Conservation (phyloP, 148 eudicot genomes). For the Vaccinium myrtillus region DNA sequence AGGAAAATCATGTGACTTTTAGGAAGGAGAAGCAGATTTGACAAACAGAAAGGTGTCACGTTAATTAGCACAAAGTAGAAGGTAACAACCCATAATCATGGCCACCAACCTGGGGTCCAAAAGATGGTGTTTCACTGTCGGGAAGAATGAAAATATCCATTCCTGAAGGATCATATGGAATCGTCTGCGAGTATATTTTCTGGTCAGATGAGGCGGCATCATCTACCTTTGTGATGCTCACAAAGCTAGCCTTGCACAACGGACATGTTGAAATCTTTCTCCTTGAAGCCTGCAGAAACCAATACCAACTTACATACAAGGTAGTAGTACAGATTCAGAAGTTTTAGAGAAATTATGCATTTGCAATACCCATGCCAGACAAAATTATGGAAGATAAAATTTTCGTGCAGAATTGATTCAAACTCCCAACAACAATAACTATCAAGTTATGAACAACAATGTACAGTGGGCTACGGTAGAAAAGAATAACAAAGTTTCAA, state of each 20-base stretch:
- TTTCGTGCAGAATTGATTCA: background rate
- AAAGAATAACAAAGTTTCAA: background rate
- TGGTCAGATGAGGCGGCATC: conserved; percentile 65
- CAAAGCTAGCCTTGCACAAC: conserved; percentile 69
- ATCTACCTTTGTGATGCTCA: conserved; percentile 61
- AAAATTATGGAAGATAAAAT: background rate
- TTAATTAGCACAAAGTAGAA: background rate
- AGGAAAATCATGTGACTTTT: background rate
- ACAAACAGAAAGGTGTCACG: background rate
- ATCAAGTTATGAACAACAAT: background rate
- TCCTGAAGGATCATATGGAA: conserved; percentile 52
- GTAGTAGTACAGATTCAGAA: background rate
- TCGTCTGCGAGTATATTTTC: conserved; percentile 79
- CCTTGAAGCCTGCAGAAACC: conserved; percentile 42
- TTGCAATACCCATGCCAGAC: background rate
- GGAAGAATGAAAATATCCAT: conserved; percentile 59
- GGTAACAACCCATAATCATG: background rate
- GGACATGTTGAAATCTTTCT: conserved; percentile 76
- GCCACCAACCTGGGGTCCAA: conserved; percentile 39
- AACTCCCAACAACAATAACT: background rate
- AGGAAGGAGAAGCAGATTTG: background rate
- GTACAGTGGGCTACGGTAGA: background rate
- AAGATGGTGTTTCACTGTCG: conserved; percentile 26
- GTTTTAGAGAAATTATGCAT: background rate
- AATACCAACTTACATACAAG: conserved; percentile 12